Percentiles rank a stretch among this genome's conserved stretches.
Evolutionary conservation across 2,329 filamentous ascomycete genomes (phyloP).

Genomic region (Beauveria bassiana): DNA sequence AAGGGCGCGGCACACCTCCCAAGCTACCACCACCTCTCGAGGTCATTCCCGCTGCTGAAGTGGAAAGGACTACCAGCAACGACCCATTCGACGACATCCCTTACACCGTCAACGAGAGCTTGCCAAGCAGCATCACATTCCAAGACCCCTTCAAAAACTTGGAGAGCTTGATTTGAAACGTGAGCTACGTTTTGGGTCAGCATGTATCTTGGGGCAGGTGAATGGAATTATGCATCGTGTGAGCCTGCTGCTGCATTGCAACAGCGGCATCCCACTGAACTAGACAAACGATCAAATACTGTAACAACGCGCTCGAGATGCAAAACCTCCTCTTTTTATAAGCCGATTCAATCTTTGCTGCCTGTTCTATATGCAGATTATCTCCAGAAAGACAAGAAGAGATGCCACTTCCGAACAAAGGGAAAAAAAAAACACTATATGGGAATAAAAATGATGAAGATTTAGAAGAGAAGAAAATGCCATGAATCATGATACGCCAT

Average conservation of each 20-base stretch:
- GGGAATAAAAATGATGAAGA: slow-evolving; percentile 9
- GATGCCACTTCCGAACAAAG: neutral
- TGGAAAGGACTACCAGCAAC: neutral
- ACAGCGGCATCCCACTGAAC: neutral
- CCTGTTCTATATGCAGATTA: slow-evolving; percentile 9
- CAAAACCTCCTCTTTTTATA: neutral
- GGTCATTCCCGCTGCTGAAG: neutral
- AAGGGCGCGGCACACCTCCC: neutral
- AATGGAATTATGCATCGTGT: neutral
- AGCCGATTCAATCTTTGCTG: neutral
- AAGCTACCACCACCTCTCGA: no score
- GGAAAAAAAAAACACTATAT: neutral
- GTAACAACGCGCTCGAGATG: neutral
- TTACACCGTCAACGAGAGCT: neutral
- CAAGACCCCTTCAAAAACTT: neutral
- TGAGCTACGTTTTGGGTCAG: neutral
- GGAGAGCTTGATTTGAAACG: neutral
- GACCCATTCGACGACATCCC: neutral
- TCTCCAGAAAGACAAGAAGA: slow-evolving; percentile 2
- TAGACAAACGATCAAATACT: neutral
- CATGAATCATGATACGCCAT: slow-evolving; percentile 11
- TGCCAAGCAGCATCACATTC: neutral
- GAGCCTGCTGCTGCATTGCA: neutral
- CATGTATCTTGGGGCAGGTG: neutral
- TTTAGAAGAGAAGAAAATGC: slow-evolving; percentile 11